Evolutionary conservation across 495 filamentous ascomycete species (phyloP).

Genomic region (Margaritispora aquatica): DNA sequence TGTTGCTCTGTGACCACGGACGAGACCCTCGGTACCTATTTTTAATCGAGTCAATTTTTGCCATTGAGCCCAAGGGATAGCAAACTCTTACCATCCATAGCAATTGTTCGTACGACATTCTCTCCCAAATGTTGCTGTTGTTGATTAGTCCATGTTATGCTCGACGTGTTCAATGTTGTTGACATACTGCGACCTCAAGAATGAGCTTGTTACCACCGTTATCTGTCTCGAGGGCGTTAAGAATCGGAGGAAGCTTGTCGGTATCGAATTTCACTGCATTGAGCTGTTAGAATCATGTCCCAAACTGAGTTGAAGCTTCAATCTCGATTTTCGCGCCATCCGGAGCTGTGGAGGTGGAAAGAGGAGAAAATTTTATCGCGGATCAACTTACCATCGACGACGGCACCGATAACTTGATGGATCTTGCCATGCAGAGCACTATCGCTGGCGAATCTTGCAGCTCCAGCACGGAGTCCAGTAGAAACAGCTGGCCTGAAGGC

Average conservation of each 20-base stretch:
- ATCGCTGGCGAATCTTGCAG: constrained; percentile 66
- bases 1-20: constrained; percentile 73
- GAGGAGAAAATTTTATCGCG: constrained; percentile 21
- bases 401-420: constrained; percentile 73
- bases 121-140: constrained; percentile 97
- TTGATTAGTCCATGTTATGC: constrained; percentile 32
- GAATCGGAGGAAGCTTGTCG: constrained; percentile 91
- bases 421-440: constrained; percentile 68
- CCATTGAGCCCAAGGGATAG: not conserved
- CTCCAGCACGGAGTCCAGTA: constrained; percentile 53
- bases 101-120: constrained; percentile 99
- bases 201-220: constrained; percentile 94
- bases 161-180: constrained; percentile 14
- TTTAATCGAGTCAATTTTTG: constrained; percentile 17
- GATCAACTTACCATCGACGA: constrained; percentile 61
- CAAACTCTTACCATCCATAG: constrained; percentile 91
- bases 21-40: constrained; percentile 96
- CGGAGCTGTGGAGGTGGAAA: constrained; percentile 14
- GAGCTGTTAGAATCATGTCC: constrained; percentile 12
- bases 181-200: constrained; percentile 91
- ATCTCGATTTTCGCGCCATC: constrained; percentile 10
- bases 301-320: constrained; percentile 3
- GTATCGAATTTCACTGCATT: constrained; percentile 80
- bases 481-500: constrained; percentile 58
- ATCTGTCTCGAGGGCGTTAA: constrained; percentile 87